Conservation (phyloP, 2,329 filamentous ascomycete genomes). For the Diaporthe destruens region DNA sequence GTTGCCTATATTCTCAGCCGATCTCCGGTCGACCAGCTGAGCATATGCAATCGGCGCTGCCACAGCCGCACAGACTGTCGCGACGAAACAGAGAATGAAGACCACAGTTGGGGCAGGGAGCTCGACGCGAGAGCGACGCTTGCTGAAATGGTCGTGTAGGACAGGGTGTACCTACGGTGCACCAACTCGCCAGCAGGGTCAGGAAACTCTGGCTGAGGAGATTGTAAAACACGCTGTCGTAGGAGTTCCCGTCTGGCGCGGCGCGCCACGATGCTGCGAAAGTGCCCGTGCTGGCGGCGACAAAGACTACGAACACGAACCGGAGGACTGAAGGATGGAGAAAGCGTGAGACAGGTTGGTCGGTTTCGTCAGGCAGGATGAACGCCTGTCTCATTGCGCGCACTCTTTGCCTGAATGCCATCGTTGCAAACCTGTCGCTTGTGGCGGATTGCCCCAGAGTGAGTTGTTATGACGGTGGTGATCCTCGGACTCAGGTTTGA, state of each 20-base stretch:
- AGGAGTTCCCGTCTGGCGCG: neutral
- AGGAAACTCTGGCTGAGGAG: constrained; percentile 9
- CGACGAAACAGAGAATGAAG: neutral
- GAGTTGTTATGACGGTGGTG: neutral
- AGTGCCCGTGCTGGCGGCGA: neutral
- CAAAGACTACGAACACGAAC: constrained; percentile 5
- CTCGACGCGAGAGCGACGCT: neutral
- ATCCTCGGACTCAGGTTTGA: neutral
- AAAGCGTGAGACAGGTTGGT: neutral
- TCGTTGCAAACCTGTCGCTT: neutral
- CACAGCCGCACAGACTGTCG: neutral
- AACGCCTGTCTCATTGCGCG: neutral
- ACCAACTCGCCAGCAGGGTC: constrained; percentile 5
- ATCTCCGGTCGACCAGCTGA: accelerated
- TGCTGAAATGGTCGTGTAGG: constrained; percentile 42
- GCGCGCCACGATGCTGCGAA: neutral
- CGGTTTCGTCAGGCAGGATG: neutral
- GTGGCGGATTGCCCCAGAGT: neutral
- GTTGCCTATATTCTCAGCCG: neutral
- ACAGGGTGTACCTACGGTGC: constrained; percentile 4
- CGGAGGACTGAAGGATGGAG: constrained; percentile 16
- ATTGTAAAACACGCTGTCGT: constrained; percentile 12
- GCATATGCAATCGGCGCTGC: neutral
- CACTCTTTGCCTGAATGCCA: neutral
- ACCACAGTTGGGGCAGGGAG: neutral